These are phyloP conservation scores for Micractinium sp. DNA, from an alignment of 139 green algal species.

Conservation along the genomic window DNA sequence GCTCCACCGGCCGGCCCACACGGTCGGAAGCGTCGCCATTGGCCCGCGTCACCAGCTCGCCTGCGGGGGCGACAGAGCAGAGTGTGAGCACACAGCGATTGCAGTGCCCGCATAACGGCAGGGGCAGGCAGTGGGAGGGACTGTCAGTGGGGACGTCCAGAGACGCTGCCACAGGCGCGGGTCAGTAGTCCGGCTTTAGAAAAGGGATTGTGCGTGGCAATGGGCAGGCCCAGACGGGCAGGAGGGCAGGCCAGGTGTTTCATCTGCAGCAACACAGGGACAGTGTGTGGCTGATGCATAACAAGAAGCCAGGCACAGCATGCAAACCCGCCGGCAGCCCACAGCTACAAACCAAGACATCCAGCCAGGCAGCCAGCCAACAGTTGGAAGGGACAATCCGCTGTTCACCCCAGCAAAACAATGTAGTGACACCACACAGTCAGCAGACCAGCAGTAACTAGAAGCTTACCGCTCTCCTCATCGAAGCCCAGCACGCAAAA, in stretches of 20 bases:
- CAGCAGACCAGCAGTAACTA: not conserved
- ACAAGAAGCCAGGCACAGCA: too few species aligned
- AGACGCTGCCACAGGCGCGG: too few species aligned
- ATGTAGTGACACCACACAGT: not conserved
- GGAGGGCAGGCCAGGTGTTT: not conserved
- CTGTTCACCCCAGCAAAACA: not conserved
- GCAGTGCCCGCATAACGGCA: not conserved
- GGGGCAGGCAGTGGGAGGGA: too few species aligned
- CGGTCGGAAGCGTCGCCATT: slow-evolving; percentile 84
- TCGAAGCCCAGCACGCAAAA: slow-evolving; percentile 93
- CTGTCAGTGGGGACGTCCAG: too few species aligned
- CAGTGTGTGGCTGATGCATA: too few species aligned
- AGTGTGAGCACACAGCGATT: not conserved
- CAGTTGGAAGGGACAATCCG: not conserved
- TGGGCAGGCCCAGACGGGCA: too few species aligned
- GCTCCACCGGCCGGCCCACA: slow-evolving; percentile 83
- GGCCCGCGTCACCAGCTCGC: slow-evolving; percentile 84
- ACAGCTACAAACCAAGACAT: not conserved
- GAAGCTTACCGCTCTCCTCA: slow-evolving; percentile 48
- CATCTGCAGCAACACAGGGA: not conserved
- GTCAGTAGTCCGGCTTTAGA: too few species aligned
- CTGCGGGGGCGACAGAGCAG: slow-evolving; percentile 32
- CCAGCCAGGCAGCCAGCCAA: not conserved
- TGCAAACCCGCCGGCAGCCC: too few species aligned
- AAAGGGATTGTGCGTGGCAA: not conserved